Percentiles rank a stretch among this genome's conserved stretches.
phyloP scores from a whole-genome alignment of 176 grass and related monocot species.

The Tillandsia fasciculata region DNA sequence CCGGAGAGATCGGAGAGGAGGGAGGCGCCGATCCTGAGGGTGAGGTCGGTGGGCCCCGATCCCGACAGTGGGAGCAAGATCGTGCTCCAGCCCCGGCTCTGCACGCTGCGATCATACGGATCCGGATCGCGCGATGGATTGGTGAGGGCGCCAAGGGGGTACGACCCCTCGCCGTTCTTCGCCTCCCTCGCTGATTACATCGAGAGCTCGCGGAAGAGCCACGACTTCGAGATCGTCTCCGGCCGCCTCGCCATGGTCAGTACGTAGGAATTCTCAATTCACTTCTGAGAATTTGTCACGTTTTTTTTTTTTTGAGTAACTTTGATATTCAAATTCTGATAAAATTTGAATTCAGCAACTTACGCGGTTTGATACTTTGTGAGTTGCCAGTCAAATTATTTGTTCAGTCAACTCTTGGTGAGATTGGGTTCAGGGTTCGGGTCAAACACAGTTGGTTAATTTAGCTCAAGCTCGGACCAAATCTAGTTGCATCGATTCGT shows the following conservation, averaged over 20 bases:
- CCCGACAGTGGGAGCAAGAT: constrained; percentile 40
- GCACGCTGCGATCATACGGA: constrained; percentile 84
- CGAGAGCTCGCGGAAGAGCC: constrained; percentile 86
- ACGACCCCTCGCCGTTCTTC: constrained; percentile 52
- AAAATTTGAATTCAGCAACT: no score
- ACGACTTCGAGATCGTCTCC: constrained; percentile 85
- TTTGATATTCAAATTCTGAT: no score
- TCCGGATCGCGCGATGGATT: constrained; percentile 29
- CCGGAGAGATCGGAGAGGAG: constrained; percentile 31
- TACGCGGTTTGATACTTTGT: no score
- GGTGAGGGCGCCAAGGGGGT: constrained; percentile 26
- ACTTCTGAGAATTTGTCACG: not conserved
- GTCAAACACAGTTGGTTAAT: not conserved
- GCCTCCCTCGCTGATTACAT: constrained; percentile 84
- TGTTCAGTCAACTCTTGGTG: no score
- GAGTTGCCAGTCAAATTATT: no score
- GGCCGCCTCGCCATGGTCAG: constrained; percentile 93
- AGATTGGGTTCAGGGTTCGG: no score
- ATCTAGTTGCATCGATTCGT: no score
- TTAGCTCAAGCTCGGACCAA: not conserved
- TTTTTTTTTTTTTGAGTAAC: no score
- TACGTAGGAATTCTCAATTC: not conserved
- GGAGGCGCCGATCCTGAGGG: not conserved
- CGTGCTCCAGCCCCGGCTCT: constrained; percentile 80
- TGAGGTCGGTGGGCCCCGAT: constrained; percentile 9